These are phyloP conservation scores for Suillus subluteus DNA, from an alignment of 768 basidiomycete genomes.

Conservation along the genomic window DNA sequence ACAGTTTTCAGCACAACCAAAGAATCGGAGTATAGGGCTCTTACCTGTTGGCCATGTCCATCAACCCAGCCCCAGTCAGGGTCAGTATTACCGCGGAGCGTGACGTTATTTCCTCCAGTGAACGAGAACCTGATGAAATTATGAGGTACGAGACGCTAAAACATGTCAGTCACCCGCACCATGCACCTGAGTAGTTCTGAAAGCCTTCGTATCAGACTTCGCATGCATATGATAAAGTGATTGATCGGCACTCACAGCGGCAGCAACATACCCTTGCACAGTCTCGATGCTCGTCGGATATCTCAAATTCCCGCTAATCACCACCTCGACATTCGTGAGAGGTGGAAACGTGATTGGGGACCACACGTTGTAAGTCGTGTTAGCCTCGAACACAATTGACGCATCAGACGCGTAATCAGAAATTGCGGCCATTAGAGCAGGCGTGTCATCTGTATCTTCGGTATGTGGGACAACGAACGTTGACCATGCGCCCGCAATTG, in stretches of 20 bases:
- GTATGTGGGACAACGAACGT: constrained; percentile 56
- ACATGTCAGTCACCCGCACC: constrained; percentile 32
- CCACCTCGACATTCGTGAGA: constrained; percentile 59
- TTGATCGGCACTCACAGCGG: constrained; percentile 39
- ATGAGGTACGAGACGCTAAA: neutral
- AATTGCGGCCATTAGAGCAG: constrained; percentile 48
- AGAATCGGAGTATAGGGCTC: constrained; percentile 11
- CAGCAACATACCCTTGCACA: constrained; percentile 51
- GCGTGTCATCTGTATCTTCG: constrained; percentile 53
- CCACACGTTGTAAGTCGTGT: constrained; percentile 63
- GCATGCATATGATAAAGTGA: neutral
- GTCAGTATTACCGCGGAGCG: constrained; percentile 55
- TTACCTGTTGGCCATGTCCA: constrained; percentile 57
- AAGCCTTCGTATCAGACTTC: constrained; percentile 8
- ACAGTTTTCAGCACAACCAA: neutral
- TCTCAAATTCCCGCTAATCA: constrained; percentile 59
- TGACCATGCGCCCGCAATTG: constrained; percentile 42
- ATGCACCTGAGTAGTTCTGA: constrained; percentile 49
- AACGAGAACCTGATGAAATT: constrained; percentile 51
- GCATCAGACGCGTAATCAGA: constrained; percentile 43
- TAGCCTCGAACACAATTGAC: constrained; percentile 60
- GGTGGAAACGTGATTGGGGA: constrained; percentile 59
- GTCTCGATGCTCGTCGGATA: constrained; percentile 55
- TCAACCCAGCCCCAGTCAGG: constrained; percentile 70
- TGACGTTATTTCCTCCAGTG: constrained; percentile 58